phyloP scores from a whole-genome alignment of 371 early-diverging fungal genomes.

The Chytridium lagenaria region DNA sequence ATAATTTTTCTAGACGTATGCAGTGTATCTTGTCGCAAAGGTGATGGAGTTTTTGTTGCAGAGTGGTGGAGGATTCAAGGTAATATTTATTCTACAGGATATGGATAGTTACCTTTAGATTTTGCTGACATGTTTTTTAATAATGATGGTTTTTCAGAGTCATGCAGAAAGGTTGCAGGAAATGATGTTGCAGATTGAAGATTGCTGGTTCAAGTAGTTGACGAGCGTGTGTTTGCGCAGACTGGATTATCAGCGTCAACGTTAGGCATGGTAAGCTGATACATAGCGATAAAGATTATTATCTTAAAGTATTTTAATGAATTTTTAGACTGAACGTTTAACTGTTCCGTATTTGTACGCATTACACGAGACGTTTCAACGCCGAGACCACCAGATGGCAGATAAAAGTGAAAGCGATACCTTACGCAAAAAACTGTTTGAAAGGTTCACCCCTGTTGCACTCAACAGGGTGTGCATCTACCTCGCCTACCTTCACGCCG shows the following conservation, averaged over 20 bases:
- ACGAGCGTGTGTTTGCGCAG: background rate
- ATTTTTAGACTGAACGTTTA: background rate
- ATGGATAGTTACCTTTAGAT: too few relatives aligned
- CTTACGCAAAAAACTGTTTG: background rate
- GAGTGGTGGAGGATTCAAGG: background rate
- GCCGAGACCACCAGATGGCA: too few relatives aligned
- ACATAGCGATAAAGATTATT: background rate
- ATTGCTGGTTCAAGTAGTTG: conserved; percentile 1
- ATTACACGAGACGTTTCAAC: background rate
- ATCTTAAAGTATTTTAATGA: background rate
- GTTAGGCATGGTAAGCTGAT: background rate
- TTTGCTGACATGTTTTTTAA: background rate
- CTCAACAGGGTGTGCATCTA: background rate
- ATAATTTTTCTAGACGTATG: background rate
- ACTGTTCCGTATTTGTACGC: conserved; percentile 2
- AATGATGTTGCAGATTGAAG: background rate
- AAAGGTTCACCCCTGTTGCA: background rate
- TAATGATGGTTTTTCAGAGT: background rate
- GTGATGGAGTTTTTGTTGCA: background rate
- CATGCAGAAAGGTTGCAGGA: background rate
- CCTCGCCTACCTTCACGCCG: background rate
- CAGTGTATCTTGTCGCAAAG: background rate
- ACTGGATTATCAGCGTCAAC: background rate
- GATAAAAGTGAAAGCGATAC: background rate
- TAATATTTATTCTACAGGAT: too few relatives aligned